Evolutionary conservation across 2,329 filamentous ascomycete species (phyloP), one percentile per base, ranked within the genome.

Genomic region (Aspergillus latus): DNA sequence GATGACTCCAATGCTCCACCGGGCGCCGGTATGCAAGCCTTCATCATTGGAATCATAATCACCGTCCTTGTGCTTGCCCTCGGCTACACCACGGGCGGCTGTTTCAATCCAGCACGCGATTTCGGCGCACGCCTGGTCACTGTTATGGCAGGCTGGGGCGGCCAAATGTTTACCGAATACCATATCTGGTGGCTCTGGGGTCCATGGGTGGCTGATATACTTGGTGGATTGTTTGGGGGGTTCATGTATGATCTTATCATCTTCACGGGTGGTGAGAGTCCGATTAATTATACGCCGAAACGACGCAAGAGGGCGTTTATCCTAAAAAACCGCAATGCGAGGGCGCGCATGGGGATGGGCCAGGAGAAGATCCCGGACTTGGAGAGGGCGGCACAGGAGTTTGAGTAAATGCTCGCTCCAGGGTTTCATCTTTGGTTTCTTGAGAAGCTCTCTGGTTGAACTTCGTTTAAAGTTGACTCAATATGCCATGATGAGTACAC

Each of bases 1-100:
- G 77, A 78, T 49, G 74, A 78, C 43, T 67, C 68, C 9, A 79
- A 79, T 54, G 71, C 74, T 0, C 76, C 77, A 2, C 76, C 76
- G 1, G 76, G 76, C 1, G 74, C 75, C 8, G 73, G 73, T 57
- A 75, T 73, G 73, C 68, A 72, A 30, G 66, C 72, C 0, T 73
- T 75, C 13, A 62, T 63, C 15, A 51, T 64, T 9, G 62, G 62
- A 1, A 36, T 64, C 0, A 7, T 64, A 10, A 60, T 64, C 21
- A 50, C 47, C 6, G 49, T 60, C 0, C 32, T 64, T 10, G 36
- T 51, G 4, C 44, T 64, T 1, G 51, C 56, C 4, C 61, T 75
- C 11, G 71, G 70, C 0, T 74, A 69, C 58, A 74, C 73, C 43
- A 74, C 71, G 3, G 73, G 73, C 15, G 67, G 67, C 63, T 69